Evolutionary conservation across 2,329 filamentous ascomycete species (phyloP), one percentile per base, ranked within the genome.

Genomic region (Tolypocladium ovalisporum): DNA sequence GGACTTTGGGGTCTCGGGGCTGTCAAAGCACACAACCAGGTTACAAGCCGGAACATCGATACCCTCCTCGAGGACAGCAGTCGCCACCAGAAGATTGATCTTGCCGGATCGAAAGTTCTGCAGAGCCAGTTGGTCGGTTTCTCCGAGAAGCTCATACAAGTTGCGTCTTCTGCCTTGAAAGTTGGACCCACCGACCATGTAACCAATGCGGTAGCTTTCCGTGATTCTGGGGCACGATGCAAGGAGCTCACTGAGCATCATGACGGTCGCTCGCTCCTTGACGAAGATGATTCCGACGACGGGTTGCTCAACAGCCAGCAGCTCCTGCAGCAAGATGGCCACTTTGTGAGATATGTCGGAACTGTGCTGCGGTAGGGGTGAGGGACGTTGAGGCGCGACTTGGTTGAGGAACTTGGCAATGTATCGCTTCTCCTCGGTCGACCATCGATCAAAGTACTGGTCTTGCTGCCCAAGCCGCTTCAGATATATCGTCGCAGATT

Each of bases 261-360:
- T 76, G 0, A 84, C 85, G 0, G 82, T 84, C 1, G 78, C 78
- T 54, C 86, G 74, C 64, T 88, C 82, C 58, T 80, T 75, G 29
- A 82, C 87, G 62, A 92, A 92, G 0, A 91, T 71, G 19, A 92
- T 84, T 0, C 85, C 84, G 4, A 80, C 77, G 0, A 76, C 69
- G 1, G 70, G 66, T 1, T 76, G 68, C 2, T 78, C 68, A 15
- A 72, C 67, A 1, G 66, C 64, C 1, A 81, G 61, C 19, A 87
- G 76, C 5, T 80, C 71, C 5, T 69, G 57, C 3, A 90, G 68
- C 19, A 92, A 72, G 7, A 72, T 68, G 22, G 67, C 63, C 2
- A 82, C 74, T 64, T 90, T 90, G n/a, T 78, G 65, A 0, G 86
- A 84, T 1, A 86, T 56, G 8, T 72, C 63, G 2, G 57, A 27